These are phyloP conservation scores for Emergomyces pasteurianus DNA, from an alignment of 2,329 filamentous ascomycete genomes.

Conservation along the genomic window DNA sequence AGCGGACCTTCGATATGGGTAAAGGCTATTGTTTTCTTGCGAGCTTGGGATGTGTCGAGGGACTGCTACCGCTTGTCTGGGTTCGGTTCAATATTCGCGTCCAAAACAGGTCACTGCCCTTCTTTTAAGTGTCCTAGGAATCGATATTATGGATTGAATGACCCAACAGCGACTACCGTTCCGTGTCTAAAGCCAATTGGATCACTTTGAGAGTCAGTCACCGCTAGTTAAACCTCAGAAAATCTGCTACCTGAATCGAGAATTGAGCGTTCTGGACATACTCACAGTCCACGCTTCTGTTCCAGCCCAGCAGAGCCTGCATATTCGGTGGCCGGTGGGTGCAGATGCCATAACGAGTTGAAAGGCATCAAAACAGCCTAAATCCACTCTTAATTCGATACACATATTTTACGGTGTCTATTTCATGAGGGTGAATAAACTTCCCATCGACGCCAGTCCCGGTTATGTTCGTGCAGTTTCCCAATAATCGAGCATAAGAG, in stretches of 20 bases:
- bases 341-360: not conserved
- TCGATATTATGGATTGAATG: not conserved
- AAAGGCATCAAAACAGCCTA: not conserved
- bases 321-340: not conserved
- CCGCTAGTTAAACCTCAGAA: not conserved
- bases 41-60: not conserved
- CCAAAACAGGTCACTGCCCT: not conserved
- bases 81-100: not conserved
- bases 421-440: not conserved
- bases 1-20: not conserved
- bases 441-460: not conserved
- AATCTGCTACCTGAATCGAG: not conserved
- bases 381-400: not conserved
- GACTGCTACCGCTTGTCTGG: not conserved
- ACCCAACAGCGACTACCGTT: not conserved
- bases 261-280: not conserved
- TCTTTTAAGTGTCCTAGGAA: not conserved
- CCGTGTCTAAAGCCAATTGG: not conserved
- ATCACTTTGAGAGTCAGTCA: not conserved
- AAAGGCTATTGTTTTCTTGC: not conserved
- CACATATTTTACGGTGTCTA: not conserved
- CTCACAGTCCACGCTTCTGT: not conserved
- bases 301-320: not conserved
- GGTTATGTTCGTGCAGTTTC: not conserved
- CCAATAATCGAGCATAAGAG: not conserved